Percentiles rank a stretch among this genome's conserved stretches.
Evolutionary conservation across 441 rosid genomes (phyloP).

Genomic region (Gossypium aridum): DNA sequence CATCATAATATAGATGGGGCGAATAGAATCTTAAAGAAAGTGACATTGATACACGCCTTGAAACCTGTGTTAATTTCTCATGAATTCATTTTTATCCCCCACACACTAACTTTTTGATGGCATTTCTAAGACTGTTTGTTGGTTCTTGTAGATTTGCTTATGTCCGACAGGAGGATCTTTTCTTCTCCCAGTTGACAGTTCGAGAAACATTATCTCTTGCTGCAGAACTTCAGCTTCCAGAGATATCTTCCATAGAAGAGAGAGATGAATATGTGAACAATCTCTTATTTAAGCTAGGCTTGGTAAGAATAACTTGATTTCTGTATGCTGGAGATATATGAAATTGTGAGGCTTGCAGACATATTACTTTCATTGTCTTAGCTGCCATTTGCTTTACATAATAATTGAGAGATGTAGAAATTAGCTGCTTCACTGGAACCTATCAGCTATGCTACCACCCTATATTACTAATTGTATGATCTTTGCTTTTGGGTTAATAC

Average conservation of each 20-base stretch:
- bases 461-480: not conserved
- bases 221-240: constrained; percentile 82
- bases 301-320: constrained; percentile 46
- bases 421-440: not conserved
- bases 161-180: constrained; percentile 91
- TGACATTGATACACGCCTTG: too few relatives aligned
- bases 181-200: constrained; percentile 91
- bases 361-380: not conserved
- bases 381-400: not conserved
- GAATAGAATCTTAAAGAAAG: too few relatives aligned
- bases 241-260: constrained; percentile 58
- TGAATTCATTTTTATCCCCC: too few relatives aligned
- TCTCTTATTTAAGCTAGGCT: constrained; percentile 72
- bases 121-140: constrained; percentile 15
- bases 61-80: too few relatives aligned
- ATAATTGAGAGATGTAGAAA: not conserved
- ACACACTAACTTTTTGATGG: not conserved
- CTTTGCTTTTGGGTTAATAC: not conserved
- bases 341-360: constrained; percentile 1
- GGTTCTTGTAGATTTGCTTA: constrained; percentile 60
- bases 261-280: constrained; percentile 74
- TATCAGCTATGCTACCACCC: not conserved
- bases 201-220: constrained; percentile 89
- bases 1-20: too few relatives aligned
- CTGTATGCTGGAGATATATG: not conserved